These are phyloP conservation scores for Xylaria longipes DNA, from an alignment of 495 filamentous ascomycete genomes.

Conservation along the genomic window DNA sequence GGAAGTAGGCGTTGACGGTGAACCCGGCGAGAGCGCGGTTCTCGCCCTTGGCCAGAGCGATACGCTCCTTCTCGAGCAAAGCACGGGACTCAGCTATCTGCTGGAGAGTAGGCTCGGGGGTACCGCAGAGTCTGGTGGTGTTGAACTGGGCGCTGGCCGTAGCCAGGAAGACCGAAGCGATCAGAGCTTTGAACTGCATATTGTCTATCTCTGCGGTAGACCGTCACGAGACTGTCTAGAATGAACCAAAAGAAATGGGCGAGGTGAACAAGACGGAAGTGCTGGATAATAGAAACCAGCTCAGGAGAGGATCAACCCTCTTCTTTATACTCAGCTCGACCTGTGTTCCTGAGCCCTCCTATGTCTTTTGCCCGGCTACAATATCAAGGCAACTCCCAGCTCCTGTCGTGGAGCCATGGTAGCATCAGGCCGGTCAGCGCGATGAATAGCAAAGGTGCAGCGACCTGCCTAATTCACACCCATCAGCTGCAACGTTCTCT, in stretches of 20 bases:
- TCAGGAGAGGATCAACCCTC: slow-evolving; percentile 11
- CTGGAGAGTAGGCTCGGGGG: slow-evolving; percentile 47
- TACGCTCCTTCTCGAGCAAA: slow-evolving; percentile 38
- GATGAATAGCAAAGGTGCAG: not conserved
- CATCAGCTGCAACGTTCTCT: slow-evolving; percentile 23
- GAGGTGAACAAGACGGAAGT: not conserved
- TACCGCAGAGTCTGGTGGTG: slow-evolving; percentile 44
- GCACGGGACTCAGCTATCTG: slow-evolving; percentile 44
- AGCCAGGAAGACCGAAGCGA: slow-evolving; percentile 40
- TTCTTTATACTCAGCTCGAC: slow-evolving; percentile 21
- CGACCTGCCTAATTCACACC: slow-evolving; percentile 26
- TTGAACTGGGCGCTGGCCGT: slow-evolving; percentile 37
- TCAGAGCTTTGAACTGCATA: slow-evolving; percentile 48
- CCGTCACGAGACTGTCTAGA: not conserved
- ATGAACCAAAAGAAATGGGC: not conserved
- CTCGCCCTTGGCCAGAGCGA: slow-evolving; percentile 34
- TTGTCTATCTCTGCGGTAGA: slow-evolving; percentile 13
- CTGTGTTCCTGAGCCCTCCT: not conserved
- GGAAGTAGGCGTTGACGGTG: slow-evolving; percentile 65
- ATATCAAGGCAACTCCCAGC: slow-evolving; percentile 4
- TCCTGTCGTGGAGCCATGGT: slow-evolving; percentile 18
- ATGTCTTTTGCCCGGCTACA: not conserved
- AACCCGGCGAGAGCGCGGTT: slow-evolving; percentile 35
- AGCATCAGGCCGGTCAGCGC: slow-evolving; percentile 11
- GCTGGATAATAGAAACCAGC: not conserved